Evolutionary conservation across 306 rosid genomes (phyloP).

Genomic region (Inga laurina): DNA sequence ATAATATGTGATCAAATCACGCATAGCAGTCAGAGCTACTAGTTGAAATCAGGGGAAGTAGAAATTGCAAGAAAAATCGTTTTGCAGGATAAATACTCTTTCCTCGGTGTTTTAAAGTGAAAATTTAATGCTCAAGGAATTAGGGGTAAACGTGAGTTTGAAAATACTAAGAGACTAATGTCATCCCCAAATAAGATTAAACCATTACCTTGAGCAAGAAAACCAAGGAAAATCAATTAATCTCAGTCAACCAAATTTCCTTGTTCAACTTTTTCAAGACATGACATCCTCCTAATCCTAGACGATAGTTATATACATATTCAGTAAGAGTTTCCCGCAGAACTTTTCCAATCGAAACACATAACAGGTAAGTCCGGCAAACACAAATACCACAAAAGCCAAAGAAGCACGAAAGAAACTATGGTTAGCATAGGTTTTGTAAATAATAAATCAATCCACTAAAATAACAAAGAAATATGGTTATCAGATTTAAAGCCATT

Average conservation of each 20-base stretch:
- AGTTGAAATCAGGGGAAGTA: not conserved
- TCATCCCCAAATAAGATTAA: not conserved
- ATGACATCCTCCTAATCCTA: not conserved
- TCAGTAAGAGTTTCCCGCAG: not conserved
- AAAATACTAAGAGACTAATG: not conserved
- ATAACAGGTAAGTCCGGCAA: not conserved
- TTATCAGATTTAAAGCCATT: not conserved
- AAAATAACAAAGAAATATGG: not conserved
- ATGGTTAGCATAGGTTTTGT: not conserved
- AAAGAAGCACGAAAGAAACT: not conserved
- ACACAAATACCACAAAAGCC: not conserved
- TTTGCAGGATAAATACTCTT: not conserved
- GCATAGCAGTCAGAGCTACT: not conserved
- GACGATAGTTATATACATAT: not conserved
- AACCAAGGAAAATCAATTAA: not conserved
- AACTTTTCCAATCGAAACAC: not conserved
- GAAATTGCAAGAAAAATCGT: not conserved
- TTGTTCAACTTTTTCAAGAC: not conserved
- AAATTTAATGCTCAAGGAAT: not conserved
- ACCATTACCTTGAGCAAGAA: slow-evolving; percentile 11
- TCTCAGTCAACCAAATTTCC: not conserved
- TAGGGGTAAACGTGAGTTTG: not conserved
- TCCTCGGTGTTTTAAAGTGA: not conserved
- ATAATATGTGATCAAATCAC: not conserved
- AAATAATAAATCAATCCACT: not conserved